These are phyloP conservation scores for Tricholoma flavovirens DNA, from an alignment of 768 basidiomycete species.

Conservation along the genomic window DNA sequence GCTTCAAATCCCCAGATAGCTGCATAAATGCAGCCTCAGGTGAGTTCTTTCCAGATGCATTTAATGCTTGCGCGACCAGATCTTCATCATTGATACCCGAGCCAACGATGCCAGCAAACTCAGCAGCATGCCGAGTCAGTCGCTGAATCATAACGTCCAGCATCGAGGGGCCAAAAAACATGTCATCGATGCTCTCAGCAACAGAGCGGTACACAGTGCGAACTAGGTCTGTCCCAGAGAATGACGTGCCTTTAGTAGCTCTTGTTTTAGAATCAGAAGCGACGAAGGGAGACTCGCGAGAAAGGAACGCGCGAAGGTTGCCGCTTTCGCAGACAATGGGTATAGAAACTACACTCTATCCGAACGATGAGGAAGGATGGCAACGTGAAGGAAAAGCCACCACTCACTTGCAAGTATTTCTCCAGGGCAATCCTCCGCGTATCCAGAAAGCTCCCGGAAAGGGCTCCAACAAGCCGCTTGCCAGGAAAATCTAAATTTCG, in stretches of 20 bases:
- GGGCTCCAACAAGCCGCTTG: slow-evolving; percentile 83
- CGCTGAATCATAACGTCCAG: slow-evolving; percentile 91
- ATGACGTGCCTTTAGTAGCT: slow-evolving; percentile 37
- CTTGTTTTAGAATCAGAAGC: slow-evolving; percentile 41
- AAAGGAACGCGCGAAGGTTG: slow-evolving; percentile 80
- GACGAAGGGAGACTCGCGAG: slow-evolving; percentile 79
- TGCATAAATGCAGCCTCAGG: slow-evolving; percentile 68
- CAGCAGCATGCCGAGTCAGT: slow-evolving; percentile 83
- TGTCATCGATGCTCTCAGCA: slow-evolving; percentile 93
- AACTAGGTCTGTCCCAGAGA: slow-evolving; percentile 73
- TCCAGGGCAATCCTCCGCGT: slow-evolving; percentile 73
- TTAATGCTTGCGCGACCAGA: slow-evolving; percentile 72
- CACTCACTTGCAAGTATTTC: slow-evolving; percentile 80
- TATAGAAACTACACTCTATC: slow-evolving; percentile 66
- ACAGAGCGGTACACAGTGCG: slow-evolving; percentile 88
- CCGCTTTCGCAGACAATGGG: slow-evolving; percentile 76
- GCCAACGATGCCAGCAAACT: slow-evolving; percentile 79
- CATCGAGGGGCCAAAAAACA: slow-evolving; percentile 95
- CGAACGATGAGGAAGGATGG: not conserved
- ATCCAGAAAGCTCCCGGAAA: slow-evolving; percentile 87
- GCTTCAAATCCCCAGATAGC: slow-evolving; percentile 72
- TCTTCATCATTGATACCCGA: slow-evolving; percentile 80
- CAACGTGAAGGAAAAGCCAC: not conserved
- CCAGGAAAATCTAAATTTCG: slow-evolving; percentile 84
- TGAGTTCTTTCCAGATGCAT: slow-evolving; percentile 57